A percentile compares a stretch with the other conserved stretches of the same genome.
Evolutionary conservation across 176 grass and related monocot species (phyloP).

Genomic region (Oryza nivara): DNA sequence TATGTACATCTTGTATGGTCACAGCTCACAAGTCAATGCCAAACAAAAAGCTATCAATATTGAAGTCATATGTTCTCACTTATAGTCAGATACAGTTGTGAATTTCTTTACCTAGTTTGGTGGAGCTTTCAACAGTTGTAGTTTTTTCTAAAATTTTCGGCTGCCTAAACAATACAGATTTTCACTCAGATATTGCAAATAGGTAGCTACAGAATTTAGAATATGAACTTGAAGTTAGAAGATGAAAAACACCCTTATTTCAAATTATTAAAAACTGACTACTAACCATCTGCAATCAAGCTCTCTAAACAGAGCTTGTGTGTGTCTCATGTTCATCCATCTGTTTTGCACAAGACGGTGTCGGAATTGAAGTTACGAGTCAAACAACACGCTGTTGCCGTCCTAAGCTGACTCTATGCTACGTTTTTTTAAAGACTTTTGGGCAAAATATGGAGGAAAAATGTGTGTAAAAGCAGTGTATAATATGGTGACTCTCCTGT

Average conservation of each 20-base stretch:
- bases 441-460: slow-evolving; percentile 17
- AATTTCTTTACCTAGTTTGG: too few relatives aligned
- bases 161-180: too few relatives aligned
- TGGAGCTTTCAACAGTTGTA: too few relatives aligned
- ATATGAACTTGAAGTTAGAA: too few relatives aligned
- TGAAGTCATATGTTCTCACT: not conserved
- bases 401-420: slow-evolving; percentile 15
- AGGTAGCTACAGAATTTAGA: too few relatives aligned
- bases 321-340: not conserved
- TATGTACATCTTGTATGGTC: not conserved
- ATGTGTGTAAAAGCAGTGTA: not conserved
- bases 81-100: not conserved
- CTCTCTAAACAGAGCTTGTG: not conserved
- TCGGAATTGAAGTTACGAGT: not conserved
- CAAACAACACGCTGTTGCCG: slow-evolving; percentile 41
- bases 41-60: not conserved
- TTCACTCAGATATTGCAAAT: too few relatives aligned
- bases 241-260: too few relatives aligned
- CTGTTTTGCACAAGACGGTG: not conserved
- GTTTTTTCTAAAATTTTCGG: too few relatives aligned
- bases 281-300: too few relatives aligned
- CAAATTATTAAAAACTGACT: too few relatives aligned
- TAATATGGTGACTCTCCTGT: not conserved
- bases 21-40: not conserved
- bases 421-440: not conserved